Evolutionary conservation across 306 rosid genomes (phyloP), one percentile per base, ranked within the genome.

Genomic region (Lathyrus sativus): DNA sequence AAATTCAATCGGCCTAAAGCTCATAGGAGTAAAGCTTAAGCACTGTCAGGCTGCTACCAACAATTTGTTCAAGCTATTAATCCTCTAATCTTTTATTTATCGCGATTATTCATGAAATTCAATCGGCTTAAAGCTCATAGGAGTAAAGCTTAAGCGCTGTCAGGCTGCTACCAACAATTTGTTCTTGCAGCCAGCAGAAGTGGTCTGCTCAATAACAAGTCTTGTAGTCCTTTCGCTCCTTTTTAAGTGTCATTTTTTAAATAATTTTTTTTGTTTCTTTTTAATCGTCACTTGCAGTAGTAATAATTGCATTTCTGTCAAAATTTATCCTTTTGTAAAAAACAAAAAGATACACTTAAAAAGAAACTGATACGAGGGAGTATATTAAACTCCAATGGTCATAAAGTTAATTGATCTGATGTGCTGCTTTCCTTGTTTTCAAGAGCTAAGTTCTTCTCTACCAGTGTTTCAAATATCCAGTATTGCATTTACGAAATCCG

Each of bases 61-160:
- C n/a, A n/a, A 19, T 45, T 28, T 74, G 43, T 63, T 24, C 45
- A n/a, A 35, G 50, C 48, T 6, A 38, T 73, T 64, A 45, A 19
- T 33, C 51, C 24, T 57, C 19, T 48, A 50, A 51, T 50, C 7
- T 41, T 4, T 7, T 48, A n/a, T 62, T 59, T 28, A 28, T 1
- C 3, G 10, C 15, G n/a, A 4, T 29, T 49, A 17, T 33, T 35
- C 31, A 17, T 39, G 7, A 31, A 49, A 65, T 31, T 37, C 50
- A 37, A 18, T n/a, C 12, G n/a, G 26, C 45, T 0, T n/a, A 42
- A 38, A 22, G 22, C n/a, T 39, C 22, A 49, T 11, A 8, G 13
- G 19, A 18, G 37, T 5, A 15, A 46, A 31, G 29, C 4, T 67
- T 12, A 7, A 68, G n/a, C 45, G 62, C 19, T 17, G 13, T 51